Percentiles rank a stretch among this genome's conserved stretches.
phyloP scores from a whole-genome alignment of 345 rosid genomes.

The Lepidium didymum region DNA sequence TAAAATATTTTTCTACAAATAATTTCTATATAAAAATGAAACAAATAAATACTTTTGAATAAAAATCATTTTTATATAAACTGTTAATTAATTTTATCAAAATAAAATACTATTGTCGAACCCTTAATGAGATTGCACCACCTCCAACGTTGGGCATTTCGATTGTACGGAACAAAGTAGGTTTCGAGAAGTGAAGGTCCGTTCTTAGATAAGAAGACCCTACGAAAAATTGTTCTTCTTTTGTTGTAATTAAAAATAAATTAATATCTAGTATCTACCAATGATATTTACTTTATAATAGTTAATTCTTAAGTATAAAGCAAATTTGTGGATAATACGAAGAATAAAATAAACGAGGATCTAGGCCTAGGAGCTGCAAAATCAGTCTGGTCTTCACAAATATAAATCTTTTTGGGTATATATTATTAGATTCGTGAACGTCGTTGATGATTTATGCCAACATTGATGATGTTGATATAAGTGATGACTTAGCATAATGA shows the following conservation, averaged over 20 bases:
- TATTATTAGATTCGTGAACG: background rate
- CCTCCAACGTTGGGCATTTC: conserved; percentile 5
- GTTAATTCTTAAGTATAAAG: conserved; percentile 11
- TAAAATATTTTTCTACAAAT: no score
- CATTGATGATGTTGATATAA: background rate
- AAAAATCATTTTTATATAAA: no score
- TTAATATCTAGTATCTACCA: background rate
- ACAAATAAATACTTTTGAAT: no score
- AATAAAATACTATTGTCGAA: no score
- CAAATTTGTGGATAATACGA: conserved; percentile 9
- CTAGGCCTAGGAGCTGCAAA: conserved; percentile 13
- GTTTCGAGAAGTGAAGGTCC: conserved; percentile 7
- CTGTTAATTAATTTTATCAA: no score
- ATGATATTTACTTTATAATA: background rate
- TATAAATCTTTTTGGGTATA: background rate
- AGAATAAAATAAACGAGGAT: conserved; percentile 4
- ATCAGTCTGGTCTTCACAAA: background rate
- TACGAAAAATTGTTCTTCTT: background rate
- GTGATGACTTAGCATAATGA: background rate
- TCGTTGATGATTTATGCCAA: background rate
- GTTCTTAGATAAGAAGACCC: conserved; percentile 5
- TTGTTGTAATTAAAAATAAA: background rate
- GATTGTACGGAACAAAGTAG: conserved; percentile 11
- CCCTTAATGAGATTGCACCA: background rate
- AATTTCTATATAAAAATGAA: no score